Evolutionary conservation across 192 early-diverging fungal genomes (phyloP), one percentile per base, ranked within the genome.

Genomic region (Umbelopsis sp.): DNA sequence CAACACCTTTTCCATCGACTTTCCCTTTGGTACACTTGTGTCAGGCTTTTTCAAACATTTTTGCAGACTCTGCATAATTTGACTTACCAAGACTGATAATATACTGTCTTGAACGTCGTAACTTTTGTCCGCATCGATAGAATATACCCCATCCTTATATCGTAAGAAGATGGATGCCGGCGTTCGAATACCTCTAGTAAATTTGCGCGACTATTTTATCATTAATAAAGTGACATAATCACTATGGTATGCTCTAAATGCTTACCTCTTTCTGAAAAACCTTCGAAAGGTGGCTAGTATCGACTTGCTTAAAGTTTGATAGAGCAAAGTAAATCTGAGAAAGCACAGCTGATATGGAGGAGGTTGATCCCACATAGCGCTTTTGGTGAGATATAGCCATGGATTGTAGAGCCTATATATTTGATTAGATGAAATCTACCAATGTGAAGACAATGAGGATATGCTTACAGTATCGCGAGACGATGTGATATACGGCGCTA

Each of bases 1-100:
- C 50, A 98, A 71, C 76, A 95, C 85, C 77, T 91, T 91, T 72
- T 98, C 96, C 80, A 98, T 85, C 9, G 93, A 91, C 71, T 91
- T 92, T 10, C 96, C 96, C 88, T 91, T 71, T 30, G 18, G 10
- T 10, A 20, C 20, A 13, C 67, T 18, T 47, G 20, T 51, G 35
- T 52, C 44, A 22, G 45, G 49, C 5, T 35, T 20, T 46, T 72
- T 7, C 0, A 6, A 33, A 2, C 16, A 25, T 3, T 55, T 45
- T 74, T 48, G 2, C 0, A 13, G 21, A 50, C 53, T 10, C 0
- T 15, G 46, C 37, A 16, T 20, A 44, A 41, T 47, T 18, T 18
- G 25, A 52, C 77, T 65, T 81, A 90, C 90, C 80, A 95, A 74
- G 2, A 87, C 71, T 76, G 87, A 90, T 64, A 98, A 77, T 10